These are phyloP conservation scores for Cucurbita moschata DNA, from an alignment of 306 rosid species.

Conservation along the genomic window DNA sequence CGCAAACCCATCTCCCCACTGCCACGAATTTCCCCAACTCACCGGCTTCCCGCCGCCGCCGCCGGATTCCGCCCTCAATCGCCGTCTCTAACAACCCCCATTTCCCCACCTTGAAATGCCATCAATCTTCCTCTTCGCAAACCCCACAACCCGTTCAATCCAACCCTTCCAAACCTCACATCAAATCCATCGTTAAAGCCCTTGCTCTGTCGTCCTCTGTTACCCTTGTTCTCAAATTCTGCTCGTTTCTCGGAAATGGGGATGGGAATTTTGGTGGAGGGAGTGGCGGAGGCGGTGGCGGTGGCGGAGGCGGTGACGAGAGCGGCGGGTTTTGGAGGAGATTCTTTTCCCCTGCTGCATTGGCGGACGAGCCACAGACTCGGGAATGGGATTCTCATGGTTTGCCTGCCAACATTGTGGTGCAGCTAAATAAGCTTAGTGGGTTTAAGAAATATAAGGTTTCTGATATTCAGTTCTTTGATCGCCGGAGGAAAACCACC, in stretches of 20 bases:
- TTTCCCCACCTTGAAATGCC: conserved; percentile 20
- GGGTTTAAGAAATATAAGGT: conserved; percentile 77
- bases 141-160: conserved; percentile 17
- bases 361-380: conserved; percentile 52
- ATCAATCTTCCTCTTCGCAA: conserved; percentile 14
- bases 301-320: conserved; percentile 12
- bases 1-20: conserved; percentile 32
- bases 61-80: conserved; percentile 1
- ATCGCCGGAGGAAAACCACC: conserved; percentile 33
- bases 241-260: conserved; percentile 6
- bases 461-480: conserved; percentile 62
- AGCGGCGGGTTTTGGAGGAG: conserved; percentile 45
- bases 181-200: conserved; percentile 40
- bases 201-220: conserved; percentile 49
- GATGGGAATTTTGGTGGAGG: conserved; percentile 15
- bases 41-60: conserved; percentile 9
- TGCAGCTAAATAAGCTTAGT: conserved; percentile 70
- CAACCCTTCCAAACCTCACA: not conserved
- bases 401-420: conserved; percentile 64
- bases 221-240: conserved; percentile 26
- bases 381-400: conserved; percentile 87
- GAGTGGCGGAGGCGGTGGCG: conserved; percentile 33
- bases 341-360: conserved; percentile 33
- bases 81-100: not conserved
- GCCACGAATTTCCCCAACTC: conserved; percentile 18